phyloP scores from a whole-genome alignment of 495 filamentous ascomycete species.

The Aspergillus funiculosus region DNA sequence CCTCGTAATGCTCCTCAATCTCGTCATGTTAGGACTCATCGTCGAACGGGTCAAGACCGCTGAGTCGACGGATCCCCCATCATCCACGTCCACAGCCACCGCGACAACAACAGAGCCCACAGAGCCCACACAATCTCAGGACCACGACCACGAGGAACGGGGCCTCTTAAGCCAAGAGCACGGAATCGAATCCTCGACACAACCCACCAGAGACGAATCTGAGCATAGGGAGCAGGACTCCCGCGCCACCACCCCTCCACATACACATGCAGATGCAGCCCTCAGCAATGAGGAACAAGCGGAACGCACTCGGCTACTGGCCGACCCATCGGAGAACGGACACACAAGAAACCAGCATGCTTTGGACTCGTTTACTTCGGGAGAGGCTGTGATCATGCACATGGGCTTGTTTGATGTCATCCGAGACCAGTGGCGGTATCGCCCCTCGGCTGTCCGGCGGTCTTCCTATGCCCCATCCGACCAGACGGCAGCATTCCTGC shows the following conservation, averaged over 20 bases:
- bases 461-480: conserved; percentile 31
- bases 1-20: conserved; percentile 59
- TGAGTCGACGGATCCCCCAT: conserved; percentile 11
- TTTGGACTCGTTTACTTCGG: conserved; percentile 57
- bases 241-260: background rate
- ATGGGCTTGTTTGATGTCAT: conserved; percentile 64
- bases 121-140: conserved; percentile 39
- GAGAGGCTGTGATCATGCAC: conserved; percentile 62
- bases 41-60: conserved; percentile 58
- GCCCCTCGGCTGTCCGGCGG: conserved; percentile 21
- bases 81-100: conserved; percentile 1
- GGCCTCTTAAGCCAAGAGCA: conserved; percentile 25
- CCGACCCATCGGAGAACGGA: conserved; percentile 34
- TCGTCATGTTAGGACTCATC: conserved; percentile 68
- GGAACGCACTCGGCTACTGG: conserved; percentile 44
- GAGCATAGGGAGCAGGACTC: conserved; percentile 19
- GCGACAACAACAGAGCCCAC: conserved; percentile 12
- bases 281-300: conserved; percentile 31
- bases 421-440: conserved; percentile 54
- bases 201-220: conserved; percentile 16
- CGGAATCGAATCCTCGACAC: background rate
- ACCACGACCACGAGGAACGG: conserved; percentile 64
- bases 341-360: conserved; percentile 39
- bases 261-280: conserved; percentile 7
- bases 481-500: conserved; percentile 39